These are phyloP conservation scores for Datura wrightii DNA, from an alignment of 257 asterid genomes.

Conservation along the genomic window DNA sequence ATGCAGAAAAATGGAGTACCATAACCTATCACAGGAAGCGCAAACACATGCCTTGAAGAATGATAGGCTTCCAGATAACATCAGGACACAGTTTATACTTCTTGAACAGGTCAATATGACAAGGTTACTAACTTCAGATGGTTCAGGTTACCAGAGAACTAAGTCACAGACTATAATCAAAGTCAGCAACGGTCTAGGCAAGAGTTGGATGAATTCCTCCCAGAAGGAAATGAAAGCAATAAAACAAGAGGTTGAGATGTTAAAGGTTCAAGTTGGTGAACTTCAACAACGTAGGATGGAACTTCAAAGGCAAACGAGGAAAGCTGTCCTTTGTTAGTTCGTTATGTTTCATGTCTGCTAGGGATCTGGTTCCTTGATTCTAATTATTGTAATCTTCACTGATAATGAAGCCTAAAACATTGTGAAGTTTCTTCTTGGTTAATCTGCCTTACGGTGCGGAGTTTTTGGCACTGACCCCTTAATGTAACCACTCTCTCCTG, in stretches of 20 bases:
- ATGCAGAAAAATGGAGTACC: slow-evolving; percentile 42
- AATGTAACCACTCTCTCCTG: no score
- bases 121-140: slow-evolving; percentile 34
- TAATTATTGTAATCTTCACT: background rate
- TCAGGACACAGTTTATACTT: slow-evolving; percentile 36
- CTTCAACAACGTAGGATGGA: slow-evolving; percentile 31
- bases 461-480: background rate
- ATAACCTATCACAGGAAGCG: slow-evolving; percentile 43
- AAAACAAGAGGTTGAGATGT: slow-evolving; percentile 38
- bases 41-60: slow-evolving; percentile 40
- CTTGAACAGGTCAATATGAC: slow-evolving; percentile 45
- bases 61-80: slow-evolving; percentile 37
- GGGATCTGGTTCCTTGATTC: background rate
- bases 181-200: slow-evolving; percentile 25
- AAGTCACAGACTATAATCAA: slow-evolving; percentile 31
- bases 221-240: slow-evolving; percentile 34
- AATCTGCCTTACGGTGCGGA: background rate
- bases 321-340: background rate
- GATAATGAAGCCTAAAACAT: background rate
- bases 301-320: slow-evolving; percentile 37
- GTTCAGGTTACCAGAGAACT: slow-evolving; percentile 38
- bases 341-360: background rate
- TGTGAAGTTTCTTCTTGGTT: background rate
- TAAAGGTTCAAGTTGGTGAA: slow-evolving; percentile 41
- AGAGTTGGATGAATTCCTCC: slow-evolving; percentile 29